A percentile compares a stretch with the other conserved stretches of the same genome.
Evolutionary conservation across 139 green algal genomes (phyloP).

Genomic region (Yamagishiella unicocca): DNA sequence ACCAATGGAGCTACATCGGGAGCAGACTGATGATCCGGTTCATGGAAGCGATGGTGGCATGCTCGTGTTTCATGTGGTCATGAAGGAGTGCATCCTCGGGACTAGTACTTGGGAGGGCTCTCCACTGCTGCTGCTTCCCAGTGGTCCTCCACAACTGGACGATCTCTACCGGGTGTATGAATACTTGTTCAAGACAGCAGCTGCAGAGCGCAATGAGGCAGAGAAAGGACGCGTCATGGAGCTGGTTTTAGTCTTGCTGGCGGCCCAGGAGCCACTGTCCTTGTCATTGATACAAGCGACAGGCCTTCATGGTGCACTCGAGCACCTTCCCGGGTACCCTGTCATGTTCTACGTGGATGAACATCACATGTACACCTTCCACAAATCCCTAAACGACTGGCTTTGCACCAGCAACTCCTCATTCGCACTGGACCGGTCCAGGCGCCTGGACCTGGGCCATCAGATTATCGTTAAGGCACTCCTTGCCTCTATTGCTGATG

Average conservation of each 20-base stretch:
- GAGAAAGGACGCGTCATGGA: not conserved
- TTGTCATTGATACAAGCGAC: conserved; percentile 27
- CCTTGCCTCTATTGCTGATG: not conserved
- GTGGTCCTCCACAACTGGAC: not conserved
- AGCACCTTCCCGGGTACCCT: conserved; percentile 25
- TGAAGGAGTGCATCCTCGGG: no score
- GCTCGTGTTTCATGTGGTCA: conserved; percentile 17
- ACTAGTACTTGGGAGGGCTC: no score
- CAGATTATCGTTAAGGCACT: not conserved
- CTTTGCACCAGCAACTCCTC: conserved; percentile 18
- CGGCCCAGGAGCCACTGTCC: conserved; percentile 49
- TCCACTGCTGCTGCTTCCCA: no score
- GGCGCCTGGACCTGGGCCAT: no score
- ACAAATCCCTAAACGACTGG: conserved; percentile 50
- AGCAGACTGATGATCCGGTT: no score
- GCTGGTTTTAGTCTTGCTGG: conserved; percentile 43
- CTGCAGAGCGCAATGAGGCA: not conserved
- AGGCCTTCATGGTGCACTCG: conserved; percentile 10
- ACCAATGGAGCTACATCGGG: not conserved
- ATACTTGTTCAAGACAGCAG: not conserved
- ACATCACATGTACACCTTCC: conserved; percentile 37
- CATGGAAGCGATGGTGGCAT: no score
- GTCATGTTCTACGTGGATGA: conserved; percentile 32
- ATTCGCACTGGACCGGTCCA: no score
- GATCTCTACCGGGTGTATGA: not conserved